Evolutionary conservation across 2,329 filamentous ascomycete species (phyloP).

Genomic region (Paecilomyces dactylethromorphus): DNA sequence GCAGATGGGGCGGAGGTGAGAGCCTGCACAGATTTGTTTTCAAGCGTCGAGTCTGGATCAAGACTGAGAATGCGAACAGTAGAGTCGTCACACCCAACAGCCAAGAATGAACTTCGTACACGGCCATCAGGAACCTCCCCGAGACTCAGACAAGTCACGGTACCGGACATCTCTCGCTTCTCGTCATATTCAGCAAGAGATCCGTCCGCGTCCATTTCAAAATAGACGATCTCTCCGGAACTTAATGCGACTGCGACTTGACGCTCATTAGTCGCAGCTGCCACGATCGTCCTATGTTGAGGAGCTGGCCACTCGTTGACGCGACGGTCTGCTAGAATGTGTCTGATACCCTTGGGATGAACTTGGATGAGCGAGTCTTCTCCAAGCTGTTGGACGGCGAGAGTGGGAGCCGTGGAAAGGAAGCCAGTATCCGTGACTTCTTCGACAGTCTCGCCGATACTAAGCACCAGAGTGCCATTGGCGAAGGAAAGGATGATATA

Average conservation of each 20-base stretch:
- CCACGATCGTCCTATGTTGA: constrained; percentile 89
- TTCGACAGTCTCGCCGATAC: constrained; percentile 94
- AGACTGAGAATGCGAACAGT: constrained; percentile 89
- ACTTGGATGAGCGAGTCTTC: constrained; percentile 91
- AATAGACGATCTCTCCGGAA: constrained; percentile 95
- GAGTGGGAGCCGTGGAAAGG: constrained; percentile 75
- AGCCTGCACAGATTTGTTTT: constrained; percentile 91
- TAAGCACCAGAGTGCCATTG: constrained; percentile 83
- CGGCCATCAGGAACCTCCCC: constrained; percentile 89
- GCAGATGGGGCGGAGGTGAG: constrained; percentile 84
- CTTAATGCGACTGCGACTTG: constrained; percentile 92
- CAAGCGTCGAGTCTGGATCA: constrained; percentile 81
- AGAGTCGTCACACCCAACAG: constrained; percentile 93
- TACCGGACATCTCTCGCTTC: constrained; percentile 89
- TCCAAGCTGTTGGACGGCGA: constrained; percentile 89
- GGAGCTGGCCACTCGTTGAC: constrained; percentile 93
- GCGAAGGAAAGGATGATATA: constrained; percentile 94
- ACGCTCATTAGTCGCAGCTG: constrained; percentile 84
- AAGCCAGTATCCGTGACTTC: constrained; percentile 94
- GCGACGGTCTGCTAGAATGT: constrained; percentile 69
- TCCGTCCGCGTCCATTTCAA: constrained; percentile 91
- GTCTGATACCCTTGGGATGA: constrained; percentile 90
- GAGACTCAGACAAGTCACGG: constrained; percentile 88
- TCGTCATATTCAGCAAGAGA: constrained; percentile 91
- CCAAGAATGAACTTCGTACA: constrained; percentile 82